Evolutionary conservation across 345 rosid species (phyloP).

Genomic region (Clausena lansium): DNA sequence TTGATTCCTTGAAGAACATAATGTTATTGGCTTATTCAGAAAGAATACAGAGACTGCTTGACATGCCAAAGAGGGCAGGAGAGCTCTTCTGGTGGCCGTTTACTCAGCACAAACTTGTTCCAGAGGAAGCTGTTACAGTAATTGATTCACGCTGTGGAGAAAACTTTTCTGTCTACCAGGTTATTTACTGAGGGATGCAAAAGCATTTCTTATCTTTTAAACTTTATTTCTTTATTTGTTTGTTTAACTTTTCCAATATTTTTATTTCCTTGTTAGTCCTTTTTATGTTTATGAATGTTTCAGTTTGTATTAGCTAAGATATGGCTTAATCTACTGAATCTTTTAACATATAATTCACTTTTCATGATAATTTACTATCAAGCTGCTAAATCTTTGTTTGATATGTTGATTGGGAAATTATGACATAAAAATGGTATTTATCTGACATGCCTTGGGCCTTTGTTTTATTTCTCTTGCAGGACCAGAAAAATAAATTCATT

Average conservation of each 20-base stretch:
- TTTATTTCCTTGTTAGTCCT: neutral
- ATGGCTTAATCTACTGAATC: neutral
- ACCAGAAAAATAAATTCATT: slow-evolving; percentile 35
- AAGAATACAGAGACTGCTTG: slow-evolving; percentile 56
- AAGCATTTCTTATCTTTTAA: neutral
- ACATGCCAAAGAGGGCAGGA: slow-evolving; percentile 71
- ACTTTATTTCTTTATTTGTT: neutral
- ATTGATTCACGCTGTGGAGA: slow-evolving; percentile 96
- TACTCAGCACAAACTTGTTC: slow-evolving; percentile 86
- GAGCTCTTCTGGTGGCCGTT: slow-evolving; percentile 96
- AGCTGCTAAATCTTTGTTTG: neutral
- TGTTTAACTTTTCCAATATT: neutral
- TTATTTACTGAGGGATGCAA: slow-evolving; percentile 26
- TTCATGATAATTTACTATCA: neutral
- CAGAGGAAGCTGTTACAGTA: slow-evolving; percentile 61
- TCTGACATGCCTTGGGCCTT: neutral
- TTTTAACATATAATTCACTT: neutral
- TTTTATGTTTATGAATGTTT: neutral
- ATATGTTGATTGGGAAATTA: slow-evolving; percentile 5
- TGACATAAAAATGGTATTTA: neutral
- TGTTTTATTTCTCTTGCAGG: slow-evolving; percentile 31
- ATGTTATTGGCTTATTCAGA: slow-evolving; percentile 59
- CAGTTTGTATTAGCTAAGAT: neutral
- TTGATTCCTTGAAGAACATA: slow-evolving; percentile 53
- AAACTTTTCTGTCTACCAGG: slow-evolving; percentile 84